phyloP scores from a whole-genome alignment of 208 protist species.

The Acanthamoeba culbertsoni region DNA sequence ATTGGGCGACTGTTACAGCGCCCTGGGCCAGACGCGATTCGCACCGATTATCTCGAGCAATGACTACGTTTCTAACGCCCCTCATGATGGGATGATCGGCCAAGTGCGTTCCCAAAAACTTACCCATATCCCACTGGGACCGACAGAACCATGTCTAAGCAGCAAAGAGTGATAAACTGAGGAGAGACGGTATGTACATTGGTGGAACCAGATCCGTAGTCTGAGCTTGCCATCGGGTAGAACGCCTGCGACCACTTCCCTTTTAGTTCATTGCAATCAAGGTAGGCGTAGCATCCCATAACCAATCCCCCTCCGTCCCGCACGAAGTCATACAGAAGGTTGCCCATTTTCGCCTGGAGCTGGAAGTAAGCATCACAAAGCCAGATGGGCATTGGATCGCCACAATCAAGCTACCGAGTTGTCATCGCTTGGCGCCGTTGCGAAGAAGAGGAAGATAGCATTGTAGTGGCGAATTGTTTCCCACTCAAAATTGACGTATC shows the following conservation, averaged over 20 bases:
- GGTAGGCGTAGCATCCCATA: slow-evolving; percentile 22
- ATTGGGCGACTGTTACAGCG: background rate
- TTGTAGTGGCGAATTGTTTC: background rate
- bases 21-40: background rate
- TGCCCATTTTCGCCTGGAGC: background rate
- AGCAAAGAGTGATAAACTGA: background rate
- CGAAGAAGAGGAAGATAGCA: slow-evolving; percentile 36
- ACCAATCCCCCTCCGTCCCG: background rate
- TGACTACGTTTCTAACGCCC: background rate
- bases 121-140: slow-evolving; percentile 10
- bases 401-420: background rate
- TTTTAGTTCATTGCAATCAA: background rate
- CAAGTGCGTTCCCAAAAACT: background rate
- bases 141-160: no score
- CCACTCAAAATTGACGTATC: background rate
- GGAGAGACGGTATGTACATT: background rate
- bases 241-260: background rate
- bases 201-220: background rate
- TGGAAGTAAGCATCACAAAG: background rate
- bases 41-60: background rate
- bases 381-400: background rate
- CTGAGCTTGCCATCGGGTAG: background rate
- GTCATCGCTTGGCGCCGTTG: background rate
- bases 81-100: background rate
- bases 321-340: background rate